phyloP scores from a whole-genome alignment of 176 grass and related monocot genomes.

The Oropetium thomaeum region DNA sequence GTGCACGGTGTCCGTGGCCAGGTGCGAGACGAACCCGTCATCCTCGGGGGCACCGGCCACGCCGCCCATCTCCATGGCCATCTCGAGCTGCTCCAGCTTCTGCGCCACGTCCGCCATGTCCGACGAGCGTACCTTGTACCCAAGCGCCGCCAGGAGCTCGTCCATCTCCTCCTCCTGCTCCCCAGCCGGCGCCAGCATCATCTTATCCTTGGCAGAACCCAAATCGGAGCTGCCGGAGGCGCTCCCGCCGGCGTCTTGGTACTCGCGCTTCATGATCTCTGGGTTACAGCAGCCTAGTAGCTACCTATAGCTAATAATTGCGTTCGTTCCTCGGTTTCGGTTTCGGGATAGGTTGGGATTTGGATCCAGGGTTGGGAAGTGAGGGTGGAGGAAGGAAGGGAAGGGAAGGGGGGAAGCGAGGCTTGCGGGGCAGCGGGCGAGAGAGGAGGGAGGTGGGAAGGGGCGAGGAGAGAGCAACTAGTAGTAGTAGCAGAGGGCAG shows the following conservation, averaged over 20 bases:
- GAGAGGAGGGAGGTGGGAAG: not conserved
- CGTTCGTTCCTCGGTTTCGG: constrained; percentile 30
- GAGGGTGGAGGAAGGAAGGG: not conserved
- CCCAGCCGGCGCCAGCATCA: constrained; percentile 23
- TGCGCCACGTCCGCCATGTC: constrained; percentile 98
- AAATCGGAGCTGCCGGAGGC: constrained; percentile 8
- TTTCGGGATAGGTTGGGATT: constrained; percentile 45
- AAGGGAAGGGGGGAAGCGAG: not conserved
- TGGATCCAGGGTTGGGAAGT: constrained; percentile 42
- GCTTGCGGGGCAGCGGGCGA: not conserved
- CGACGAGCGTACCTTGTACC: constrained; percentile 90
- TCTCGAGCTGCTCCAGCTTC: constrained; percentile 99
- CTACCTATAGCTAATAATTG: constrained; percentile 26
- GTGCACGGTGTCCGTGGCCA: constrained; percentile 82
- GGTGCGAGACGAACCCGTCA: constrained; percentile 47
- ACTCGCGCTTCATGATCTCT: constrained; percentile 72
- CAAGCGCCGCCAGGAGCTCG: constrained; percentile 80
- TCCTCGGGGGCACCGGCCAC: constrained; percentile 20
- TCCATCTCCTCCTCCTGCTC: constrained; percentile 71
- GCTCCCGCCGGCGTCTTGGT: constrained; percentile 54
- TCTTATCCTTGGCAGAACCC: constrained; percentile 40
- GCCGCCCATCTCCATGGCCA: constrained; percentile 81
- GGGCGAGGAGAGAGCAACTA: not conserved
- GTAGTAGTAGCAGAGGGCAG: not conserved
- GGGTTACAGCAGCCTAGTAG: constrained; percentile 4